Conservation (phyloP, 176 grass and related monocot genomes). For the Hordeum marinum region DNA sequence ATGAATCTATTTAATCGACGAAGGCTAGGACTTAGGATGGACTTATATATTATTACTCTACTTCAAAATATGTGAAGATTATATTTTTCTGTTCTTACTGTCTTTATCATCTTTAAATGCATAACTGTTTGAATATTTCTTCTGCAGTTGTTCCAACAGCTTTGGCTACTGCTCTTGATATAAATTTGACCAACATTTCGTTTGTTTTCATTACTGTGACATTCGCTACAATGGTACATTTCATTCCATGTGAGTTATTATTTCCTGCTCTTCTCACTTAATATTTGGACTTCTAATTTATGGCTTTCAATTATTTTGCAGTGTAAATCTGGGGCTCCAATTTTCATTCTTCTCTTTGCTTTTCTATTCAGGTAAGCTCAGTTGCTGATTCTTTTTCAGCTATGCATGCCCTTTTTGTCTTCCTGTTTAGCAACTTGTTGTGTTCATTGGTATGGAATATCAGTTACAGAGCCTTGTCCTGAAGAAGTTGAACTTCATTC, state of each 20-base stretch:
- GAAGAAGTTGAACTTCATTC: constrained; percentile 1
- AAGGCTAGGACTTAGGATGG: neutral
- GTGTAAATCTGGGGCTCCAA: constrained; percentile 96
- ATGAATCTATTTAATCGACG: neutral
- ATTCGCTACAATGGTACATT: constrained; percentile 97
- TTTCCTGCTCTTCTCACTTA: neutral
- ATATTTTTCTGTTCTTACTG: neutral
- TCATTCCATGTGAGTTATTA: constrained; percentile 22
- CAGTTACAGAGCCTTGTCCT: neutral
- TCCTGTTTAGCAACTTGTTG: neutral
- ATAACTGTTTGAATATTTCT: constrained; percentile 27
- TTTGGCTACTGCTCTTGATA: constrained; percentile 87
- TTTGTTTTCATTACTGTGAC: constrained; percentile 98
- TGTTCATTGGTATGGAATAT: neutral
- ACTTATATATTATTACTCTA: neutral
- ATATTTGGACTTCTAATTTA: constrained; percentile 18
- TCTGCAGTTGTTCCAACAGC: constrained; percentile 92
- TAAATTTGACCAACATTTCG: constrained; percentile 96
- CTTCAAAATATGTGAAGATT: neutral
- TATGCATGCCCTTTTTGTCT: neutral
- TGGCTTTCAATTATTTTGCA: constrained; percentile 35
- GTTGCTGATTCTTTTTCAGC: neutral
- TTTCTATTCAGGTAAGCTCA: constrained; percentile 85
- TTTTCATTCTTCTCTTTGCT: constrained; percentile 95
- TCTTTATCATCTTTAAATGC: neutral